A percentile compares a stretch with the other conserved stretches of the same genome.
These are phyloP conservation scores for Eucommia ulmoides DNA, from an alignment of 257 asterid species.

Conservation along the genomic window DNA sequence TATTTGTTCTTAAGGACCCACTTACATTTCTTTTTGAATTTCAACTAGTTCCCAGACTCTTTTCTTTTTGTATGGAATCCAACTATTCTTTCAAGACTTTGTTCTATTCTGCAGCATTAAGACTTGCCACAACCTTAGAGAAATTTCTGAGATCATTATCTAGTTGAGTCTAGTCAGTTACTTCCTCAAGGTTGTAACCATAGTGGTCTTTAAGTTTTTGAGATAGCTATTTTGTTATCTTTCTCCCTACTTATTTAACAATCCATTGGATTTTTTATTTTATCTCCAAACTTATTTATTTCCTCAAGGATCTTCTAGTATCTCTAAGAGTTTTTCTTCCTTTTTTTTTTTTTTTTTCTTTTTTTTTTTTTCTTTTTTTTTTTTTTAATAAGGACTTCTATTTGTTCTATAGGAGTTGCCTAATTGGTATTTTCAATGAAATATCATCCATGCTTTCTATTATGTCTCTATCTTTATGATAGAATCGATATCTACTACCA, in stretches of 20 bases:
- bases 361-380: too few relatives aligned
- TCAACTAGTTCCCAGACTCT: neutral
- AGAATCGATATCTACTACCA: neutral
- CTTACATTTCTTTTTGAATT: neutral
- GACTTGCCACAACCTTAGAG: neutral
- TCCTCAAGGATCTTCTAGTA: neutral
- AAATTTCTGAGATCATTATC: neutral
- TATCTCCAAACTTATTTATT: neutral
- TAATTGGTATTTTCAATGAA: too few relatives aligned
- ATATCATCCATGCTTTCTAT: too few relatives aligned
- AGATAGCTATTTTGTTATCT: neutral
- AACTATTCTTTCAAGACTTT: neutral
- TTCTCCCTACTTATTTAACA: neutral
- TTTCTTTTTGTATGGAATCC: neutral
- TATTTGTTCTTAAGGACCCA: neutral
- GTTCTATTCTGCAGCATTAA: neutral
- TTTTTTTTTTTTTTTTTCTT: too few relatives aligned
- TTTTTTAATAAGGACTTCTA: too few relatives aligned
- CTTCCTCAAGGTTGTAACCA: neutral
- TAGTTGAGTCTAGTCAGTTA: too few relatives aligned
- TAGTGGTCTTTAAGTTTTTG: neutral
- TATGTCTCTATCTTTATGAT: too few relatives aligned
- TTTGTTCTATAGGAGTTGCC: too few relatives aligned
- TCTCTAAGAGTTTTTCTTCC: too few relatives aligned
- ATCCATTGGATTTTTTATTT: neutral